phyloP scores from a whole-genome alignment of 1,284 basidiomycete genomes.

The Takashimella koratensis region DNA sequence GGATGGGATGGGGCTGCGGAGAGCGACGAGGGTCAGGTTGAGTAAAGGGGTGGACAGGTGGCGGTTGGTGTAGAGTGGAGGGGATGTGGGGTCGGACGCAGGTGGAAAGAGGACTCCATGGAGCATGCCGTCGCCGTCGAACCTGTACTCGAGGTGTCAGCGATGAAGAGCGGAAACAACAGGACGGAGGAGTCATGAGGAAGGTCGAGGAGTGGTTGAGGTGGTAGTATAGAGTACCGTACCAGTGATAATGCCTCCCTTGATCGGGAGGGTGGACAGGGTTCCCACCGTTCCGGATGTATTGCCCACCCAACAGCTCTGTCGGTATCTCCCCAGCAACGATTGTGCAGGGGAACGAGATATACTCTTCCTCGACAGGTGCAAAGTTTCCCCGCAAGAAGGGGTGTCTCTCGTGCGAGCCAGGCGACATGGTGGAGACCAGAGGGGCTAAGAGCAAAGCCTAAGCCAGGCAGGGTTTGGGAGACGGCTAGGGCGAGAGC shows the following conservation, averaged over 20 bases:
- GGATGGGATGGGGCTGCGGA: conserved; percentile 50
- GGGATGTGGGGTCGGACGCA: conserved; percentile 3
- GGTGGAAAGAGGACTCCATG: conserved; percentile 51
- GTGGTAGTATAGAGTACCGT: background rate
- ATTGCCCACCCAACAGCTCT: conserved; percentile 45
- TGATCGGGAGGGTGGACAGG: conserved; percentile 47
- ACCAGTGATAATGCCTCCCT: conserved; percentile 42
- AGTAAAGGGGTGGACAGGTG: conserved; percentile 37
- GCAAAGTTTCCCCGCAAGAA: conserved; percentile 42
- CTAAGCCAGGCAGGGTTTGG: too few relatives aligned
- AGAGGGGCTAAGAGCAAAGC: too few relatives aligned
- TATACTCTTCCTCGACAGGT: conserved; percentile 34
- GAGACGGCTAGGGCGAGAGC: too few relatives aligned
- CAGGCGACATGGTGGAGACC: too few relatives aligned
- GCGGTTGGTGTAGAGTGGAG: conserved; percentile 32
- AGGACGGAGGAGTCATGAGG: background rate
- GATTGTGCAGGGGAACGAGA: conserved; percentile 30
- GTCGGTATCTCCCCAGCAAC: conserved; percentile 29
- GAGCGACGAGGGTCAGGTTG: conserved; percentile 29
- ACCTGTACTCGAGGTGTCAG: conserved; percentile 18
- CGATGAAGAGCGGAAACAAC: background rate
- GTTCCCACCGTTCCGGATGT: conserved; percentile 54
- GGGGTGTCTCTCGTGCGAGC: conserved; percentile 32
- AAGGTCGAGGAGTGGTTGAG: background rate
- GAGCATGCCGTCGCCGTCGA: conserved; percentile 54